Base-by-base conservation (phyloP, 257 asterid genomes). In the Nemophila menziesii region DNA sequence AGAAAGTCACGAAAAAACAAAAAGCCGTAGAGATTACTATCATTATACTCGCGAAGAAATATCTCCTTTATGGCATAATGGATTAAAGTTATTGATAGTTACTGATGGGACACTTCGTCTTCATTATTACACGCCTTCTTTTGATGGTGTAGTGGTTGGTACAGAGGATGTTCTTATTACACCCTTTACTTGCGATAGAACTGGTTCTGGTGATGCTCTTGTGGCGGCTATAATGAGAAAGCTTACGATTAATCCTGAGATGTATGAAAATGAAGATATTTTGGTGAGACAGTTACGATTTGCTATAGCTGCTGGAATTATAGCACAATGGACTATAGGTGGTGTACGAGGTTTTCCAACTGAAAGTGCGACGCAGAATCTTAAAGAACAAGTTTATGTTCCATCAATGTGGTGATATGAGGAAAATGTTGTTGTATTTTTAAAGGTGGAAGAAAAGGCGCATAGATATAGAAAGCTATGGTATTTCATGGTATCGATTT, bases 111-210 rank as follows among this genome's bases (percentile, higher is more conserved):
- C 98, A 0, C 71, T 80, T 23, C 52, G 92, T 33, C 17, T 90
- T 17, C 98, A 85, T 47, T 85, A 90, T 43, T 90, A 85, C 49
- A 9, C 94, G 4, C 93, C 93, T 11, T 50, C 60, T 11, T 84
- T 77, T 49, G 96, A 84, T 27, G 98, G 98, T 19, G 92, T 69
- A 21, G 96, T 72, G 19, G 61, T 72, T 12, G 96, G 98, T 10
- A 89, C 94, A 0, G 98, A 89, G 58, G 98, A 89, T 33, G 98
- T 89, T 44, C 92, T 89, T 33, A 89, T 89, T 54, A 89, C 98
- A 0, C 98, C 94, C 1, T 89, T 71, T 51, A 89, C 98, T 9
- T 89, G 98, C 58, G 98, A 89, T 54, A 69, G 98, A 61, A 84
- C 96, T 5, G 98, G 98, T 46, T 84, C 96, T 10, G 98, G 98